phyloP scores from a whole-genome alignment of 2,329 filamentous ascomycete genomes.

The Cladosporium sp. region DNA sequence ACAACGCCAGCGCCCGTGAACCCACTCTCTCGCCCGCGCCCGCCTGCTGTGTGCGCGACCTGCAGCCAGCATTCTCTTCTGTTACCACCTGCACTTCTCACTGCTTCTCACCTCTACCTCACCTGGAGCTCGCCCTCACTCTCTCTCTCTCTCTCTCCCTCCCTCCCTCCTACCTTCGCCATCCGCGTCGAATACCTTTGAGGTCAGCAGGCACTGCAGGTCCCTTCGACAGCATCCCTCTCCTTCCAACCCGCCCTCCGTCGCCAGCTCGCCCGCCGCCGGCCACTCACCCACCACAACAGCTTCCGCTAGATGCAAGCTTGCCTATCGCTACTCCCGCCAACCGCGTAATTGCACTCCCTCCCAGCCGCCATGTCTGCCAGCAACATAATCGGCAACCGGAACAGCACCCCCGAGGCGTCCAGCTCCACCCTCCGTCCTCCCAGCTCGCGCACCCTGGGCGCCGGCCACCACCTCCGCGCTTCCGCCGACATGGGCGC shows the following conservation, averaged over 20 bases:
- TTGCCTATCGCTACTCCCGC: not conserved
- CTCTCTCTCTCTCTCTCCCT: not conserved
- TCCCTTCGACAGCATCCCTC: constrained; percentile 41
- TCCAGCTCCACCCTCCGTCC: constrained; percentile 72
- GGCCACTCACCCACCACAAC: constrained; percentile 1
- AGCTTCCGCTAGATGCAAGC: constrained; percentile 1
- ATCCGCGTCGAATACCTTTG: constrained; percentile 54
- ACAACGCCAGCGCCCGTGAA: too few relatives aligned
- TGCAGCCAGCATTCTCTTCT: not conserved
- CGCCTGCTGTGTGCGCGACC: not conserved
- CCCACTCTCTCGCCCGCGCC: too few relatives aligned
- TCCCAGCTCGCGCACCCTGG: constrained; percentile 51
- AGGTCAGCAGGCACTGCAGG: constrained; percentile 82
- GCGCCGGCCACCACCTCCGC: constrained; percentile 76
- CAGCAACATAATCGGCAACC: constrained; percentile 56
- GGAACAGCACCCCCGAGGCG: constrained; percentile 94
- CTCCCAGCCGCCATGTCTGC: constrained; percentile 35
- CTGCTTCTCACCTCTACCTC: not conserved
- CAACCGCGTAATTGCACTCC: not conserved
- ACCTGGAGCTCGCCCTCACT: not conserved
- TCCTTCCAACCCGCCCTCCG: constrained; percentile 5
- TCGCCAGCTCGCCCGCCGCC: constrained; percentile 9
- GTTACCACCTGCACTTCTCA: not conserved
- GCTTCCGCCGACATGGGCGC: constrained; percentile 94
- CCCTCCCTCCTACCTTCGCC: not conserved